Evolutionary conservation across 2,329 filamentous ascomycete species (phyloP), one percentile per base, ranked within the genome.

Genomic region (Septoria petroselini): DNA sequence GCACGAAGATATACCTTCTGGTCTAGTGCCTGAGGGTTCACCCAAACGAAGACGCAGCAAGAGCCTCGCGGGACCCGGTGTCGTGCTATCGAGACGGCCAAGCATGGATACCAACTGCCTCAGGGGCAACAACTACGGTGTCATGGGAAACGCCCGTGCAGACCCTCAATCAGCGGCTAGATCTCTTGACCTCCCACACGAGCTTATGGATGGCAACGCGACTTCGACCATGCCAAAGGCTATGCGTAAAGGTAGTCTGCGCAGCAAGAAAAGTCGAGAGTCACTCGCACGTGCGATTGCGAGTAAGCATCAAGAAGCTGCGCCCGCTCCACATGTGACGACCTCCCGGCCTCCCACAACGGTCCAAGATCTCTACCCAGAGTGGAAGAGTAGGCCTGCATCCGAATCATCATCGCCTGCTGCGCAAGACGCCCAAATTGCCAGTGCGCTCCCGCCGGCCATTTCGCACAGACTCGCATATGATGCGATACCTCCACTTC

Each of bases 101-200:
- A 43, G 45, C 19, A 27, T 41, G 9, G 50, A 53, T 12, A n/a
- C 29, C n/a, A 41, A 35, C 27, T 48, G 50, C 34, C 41, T 44
- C 19, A 41, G 35, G 18, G 31, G 41, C 4, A 12, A 18, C 12
- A 9, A 30, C 18, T 11, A 19, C 7, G 3, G 11, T 12, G 39
- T 12, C 3, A 17, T 8, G 18, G 19, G 50, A 21, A 18, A 49
- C 33, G 46, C 60, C n/a, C 61, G 56, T 23, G 60, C 69, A 11
- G 64, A 74, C 53, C 66, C 74, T 29, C 70, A 67, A 12, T 71
- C 69, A 2, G 71, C 72, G 4, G 69, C 70, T 3, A 59, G 66
- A 8, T 64, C 70, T 3, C 63, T 75, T 1, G 73, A 73, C 17
- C 72, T 69, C 8, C 71, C 73, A 4, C 75, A 74, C 52, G 21